Evolutionary conservation across 2,329 filamentous ascomycete species (phyloP).

Genomic region (Penicillium italicum): DNA sequence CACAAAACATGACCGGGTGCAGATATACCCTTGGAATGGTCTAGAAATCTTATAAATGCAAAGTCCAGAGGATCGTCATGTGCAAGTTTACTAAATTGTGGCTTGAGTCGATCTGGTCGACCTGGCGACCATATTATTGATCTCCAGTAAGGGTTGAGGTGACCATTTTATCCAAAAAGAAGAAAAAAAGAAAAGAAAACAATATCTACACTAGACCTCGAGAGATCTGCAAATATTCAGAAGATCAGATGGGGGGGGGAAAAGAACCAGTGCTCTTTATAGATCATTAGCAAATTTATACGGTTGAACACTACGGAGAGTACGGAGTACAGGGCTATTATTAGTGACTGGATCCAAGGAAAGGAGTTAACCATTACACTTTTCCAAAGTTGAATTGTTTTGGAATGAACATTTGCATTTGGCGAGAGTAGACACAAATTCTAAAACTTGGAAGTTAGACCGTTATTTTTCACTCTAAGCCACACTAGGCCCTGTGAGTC

Average conservation of each 20-base stretch:
- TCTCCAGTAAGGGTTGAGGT: neutral
- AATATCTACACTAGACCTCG: neutral
- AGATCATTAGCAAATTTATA: neutral
- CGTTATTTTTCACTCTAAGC: neutral
- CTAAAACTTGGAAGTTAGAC: neutral
- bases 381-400: neutral
- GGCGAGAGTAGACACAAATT: too few species aligned
- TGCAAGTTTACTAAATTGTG: neutral
- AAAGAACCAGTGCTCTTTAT: neutral
- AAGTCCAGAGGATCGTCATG: neutral
- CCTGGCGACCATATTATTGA: slow-evolving; percentile 5
- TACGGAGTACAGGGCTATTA: too few species aligned
- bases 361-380: too few species aligned
- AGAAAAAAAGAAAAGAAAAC: neutral
- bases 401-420: too few species aligned
- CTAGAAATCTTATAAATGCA: neutral
- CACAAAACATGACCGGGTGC: neutral
- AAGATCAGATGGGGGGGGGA: neutral
- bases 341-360: neutral
- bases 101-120: slow-evolving; percentile 1
- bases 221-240: neutral
- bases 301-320: neutral
- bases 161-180: neutral
- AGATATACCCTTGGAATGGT: neutral
- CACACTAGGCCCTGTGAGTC: slow-evolving; percentile 11